phyloP scores from a whole-genome alignment of 192 early-diverging fungal species.

The Gonapodya prolifera region DNA sequence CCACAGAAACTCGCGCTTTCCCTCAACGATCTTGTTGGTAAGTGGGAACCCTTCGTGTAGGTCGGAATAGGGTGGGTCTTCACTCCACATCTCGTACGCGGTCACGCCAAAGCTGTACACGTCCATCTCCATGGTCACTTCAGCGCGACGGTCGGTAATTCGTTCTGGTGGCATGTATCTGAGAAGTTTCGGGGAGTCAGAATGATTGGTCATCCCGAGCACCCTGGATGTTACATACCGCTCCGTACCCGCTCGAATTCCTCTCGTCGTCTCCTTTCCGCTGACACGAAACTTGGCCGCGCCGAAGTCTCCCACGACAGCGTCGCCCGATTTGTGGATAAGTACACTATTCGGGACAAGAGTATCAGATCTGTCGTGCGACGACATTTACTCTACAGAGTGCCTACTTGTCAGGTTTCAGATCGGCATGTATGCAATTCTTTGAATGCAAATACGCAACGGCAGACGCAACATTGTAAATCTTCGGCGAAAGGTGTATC shows the following conservation, averaged over 20 bases:
- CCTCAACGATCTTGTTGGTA: background rate
- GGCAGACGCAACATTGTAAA: background rate
- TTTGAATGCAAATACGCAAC: background rate
- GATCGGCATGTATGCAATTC: background rate
- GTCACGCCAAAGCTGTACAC: background rate
- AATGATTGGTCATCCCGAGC: background rate
- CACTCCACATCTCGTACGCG: background rate
- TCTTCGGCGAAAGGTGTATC: too few species aligned
- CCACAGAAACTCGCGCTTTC: background rate
- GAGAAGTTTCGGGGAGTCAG: background rate
- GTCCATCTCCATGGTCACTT: background rate
- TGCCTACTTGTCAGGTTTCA: background rate
- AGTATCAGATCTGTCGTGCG: too few species aligned
- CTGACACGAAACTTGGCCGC: background rate
- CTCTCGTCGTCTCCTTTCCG: background rate
- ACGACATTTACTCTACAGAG: too few species aligned
- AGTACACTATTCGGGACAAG: background rate
- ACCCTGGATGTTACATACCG: background rate
- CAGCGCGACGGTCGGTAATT: background rate
- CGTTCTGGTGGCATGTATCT: background rate
- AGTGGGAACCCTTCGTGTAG: background rate
- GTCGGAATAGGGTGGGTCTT: background rate
- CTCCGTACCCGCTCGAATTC: background rate
- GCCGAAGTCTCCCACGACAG: background rate
- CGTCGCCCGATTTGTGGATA: background rate